Base-by-base conservation (phyloP, 1,284 basidiomycete species). In the Puccinia horiana region DNA sequence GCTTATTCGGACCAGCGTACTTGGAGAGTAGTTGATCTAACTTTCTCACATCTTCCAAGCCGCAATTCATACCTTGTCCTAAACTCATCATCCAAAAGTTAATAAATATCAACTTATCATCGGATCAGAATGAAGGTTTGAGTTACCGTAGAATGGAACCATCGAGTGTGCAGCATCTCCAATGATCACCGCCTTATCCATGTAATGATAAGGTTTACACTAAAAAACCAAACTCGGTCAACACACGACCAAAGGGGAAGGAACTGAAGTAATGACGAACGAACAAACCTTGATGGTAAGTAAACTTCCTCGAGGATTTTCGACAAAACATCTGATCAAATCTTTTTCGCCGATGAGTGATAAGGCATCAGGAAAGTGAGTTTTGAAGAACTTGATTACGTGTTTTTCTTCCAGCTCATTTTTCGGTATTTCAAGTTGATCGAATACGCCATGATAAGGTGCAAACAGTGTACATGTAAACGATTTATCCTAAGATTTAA, bases 161-260 rank as follows among this genome's bases (percentile, higher is more conserved):
- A 96, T 94, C 61, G 94, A 93, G 88, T 99, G 96, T 8, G 95
- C 94, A 49, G 96, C 92, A 87, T 99, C 96, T 73, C 96, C 96
- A 73, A 99, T 88, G 78, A 99, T 90, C 54, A 98, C 90, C 76
- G 90, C 94, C 85, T 94, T 91, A 88, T 94, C 94, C 87, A 91
- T 91, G 89, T 94, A 95, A 87, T 96, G 93, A 87, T 96, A 95
- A 61, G 95, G 95, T 83, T 90, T 91, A 85, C 92, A 91, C 92
- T 95, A 86, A 82, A 81, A 42, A 26, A 56, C 18, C 20, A 32
- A 56, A 6, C 12, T 12, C 18, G 18, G 47, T 63, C 42, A 35
- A 20, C n/a, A n/a, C n/a, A n/a, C n/a, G 4, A 49, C 23, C 9
- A n/a, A 42, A 26, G 6, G 35, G 8, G 29, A 26, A 29, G 11